Evolutionary conservation across 1,139 yeast species (phyloP).

Genomic region (Zygosaccharomyces sapae): DNA sequence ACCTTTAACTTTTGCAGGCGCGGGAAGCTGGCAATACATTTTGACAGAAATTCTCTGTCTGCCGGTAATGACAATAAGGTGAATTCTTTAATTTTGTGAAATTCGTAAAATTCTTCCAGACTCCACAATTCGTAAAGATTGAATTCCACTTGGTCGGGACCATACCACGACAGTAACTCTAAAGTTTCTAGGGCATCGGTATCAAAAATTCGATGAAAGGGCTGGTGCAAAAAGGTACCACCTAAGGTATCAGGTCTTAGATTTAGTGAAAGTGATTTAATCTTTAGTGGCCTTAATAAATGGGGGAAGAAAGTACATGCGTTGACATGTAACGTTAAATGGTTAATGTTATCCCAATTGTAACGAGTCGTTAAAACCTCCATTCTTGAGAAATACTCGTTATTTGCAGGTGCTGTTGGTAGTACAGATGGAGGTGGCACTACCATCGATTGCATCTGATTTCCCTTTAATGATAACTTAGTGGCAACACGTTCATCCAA

Average conservation of each 20-base stretch:
- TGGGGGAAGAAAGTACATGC: slow-evolving; percentile 26
- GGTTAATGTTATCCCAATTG: slow-evolving; percentile 21
- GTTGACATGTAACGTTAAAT: slow-evolving; percentile 28
- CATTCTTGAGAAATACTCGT: slow-evolving; percentile 19
- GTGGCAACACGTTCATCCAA: slow-evolving; percentile 23
- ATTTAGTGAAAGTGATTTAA: slow-evolving; percentile 26
- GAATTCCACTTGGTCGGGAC: slow-evolving; percentile 18
- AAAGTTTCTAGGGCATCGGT: slow-evolving; percentile 20
- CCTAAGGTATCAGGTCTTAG: slow-evolving; percentile 28
- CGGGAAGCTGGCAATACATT: slow-evolving; percentile 19
- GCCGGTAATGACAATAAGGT: slow-evolving; percentile 25
- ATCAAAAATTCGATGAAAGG: slow-evolving; percentile 28
- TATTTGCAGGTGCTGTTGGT: slow-evolving; percentile 23
- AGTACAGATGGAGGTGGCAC: slow-evolving; percentile 14
- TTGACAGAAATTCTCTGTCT: slow-evolving; percentile 22
- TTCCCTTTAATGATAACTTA: slow-evolving; percentile 16
- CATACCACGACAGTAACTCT: slow-evolving; percentile 33
- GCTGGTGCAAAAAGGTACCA: slow-evolving; percentile 9
- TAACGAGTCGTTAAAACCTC: slow-evolving; percentile 17
- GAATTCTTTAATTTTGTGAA: slow-evolving; percentile 21
- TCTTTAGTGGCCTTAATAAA: slow-evolving; percentile 20
- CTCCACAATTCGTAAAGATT: slow-evolving; percentile 26
- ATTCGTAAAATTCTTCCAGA: slow-evolving; percentile 22
- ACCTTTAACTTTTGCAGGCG: slow-evolving; percentile 22
- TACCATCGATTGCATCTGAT: slow-evolving; percentile 23